Conservation (phyloP, 108 stramenopile genomes). For the Nannochloropsis granulata region DNA sequence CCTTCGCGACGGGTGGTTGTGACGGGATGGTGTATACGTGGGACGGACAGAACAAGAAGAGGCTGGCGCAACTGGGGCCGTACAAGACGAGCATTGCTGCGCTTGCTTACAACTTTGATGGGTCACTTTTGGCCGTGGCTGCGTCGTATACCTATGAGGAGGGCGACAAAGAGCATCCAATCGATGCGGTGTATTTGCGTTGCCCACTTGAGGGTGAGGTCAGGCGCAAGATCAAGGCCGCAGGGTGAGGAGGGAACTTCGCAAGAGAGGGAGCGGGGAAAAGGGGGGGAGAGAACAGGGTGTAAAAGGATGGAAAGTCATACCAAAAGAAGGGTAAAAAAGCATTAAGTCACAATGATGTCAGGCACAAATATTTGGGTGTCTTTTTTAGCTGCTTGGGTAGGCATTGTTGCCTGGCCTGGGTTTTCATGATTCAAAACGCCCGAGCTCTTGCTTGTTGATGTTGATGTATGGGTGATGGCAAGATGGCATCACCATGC, state of each 20-base stretch:
- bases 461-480: too few relatives aligned
- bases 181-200: neutral
- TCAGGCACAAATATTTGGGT: too few relatives aligned
- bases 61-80: conserved; percentile 47
- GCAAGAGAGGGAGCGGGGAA: neutral
- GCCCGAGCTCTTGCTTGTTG: too few relatives aligned
- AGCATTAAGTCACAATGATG: neutral
- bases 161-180: conserved; percentile 51
- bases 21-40: conserved; percentile 89
- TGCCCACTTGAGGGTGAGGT: neutral
- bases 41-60: conserved; percentile 82
- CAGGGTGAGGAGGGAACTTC: neutral
- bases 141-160: conserved; percentile 89
- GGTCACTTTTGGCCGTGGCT: conserved; percentile 67
- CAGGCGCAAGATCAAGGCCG: neutral
- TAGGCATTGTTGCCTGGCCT: too few relatives aligned
- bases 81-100: conserved; percentile 49
- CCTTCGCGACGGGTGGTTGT: conserved; percentile 71
- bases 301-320: neutral
- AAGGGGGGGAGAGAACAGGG: neutral
- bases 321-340: neutral
- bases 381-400: too few relatives aligned
- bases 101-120: conserved; percentile 63
- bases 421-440: too few relatives aligned
- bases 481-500: too few relatives aligned